These are phyloP conservation scores for Pseudozyma tsukubaensis DNA, from an alignment of 1,284 basidiomycete species.

Conservation along the genomic window DNA sequence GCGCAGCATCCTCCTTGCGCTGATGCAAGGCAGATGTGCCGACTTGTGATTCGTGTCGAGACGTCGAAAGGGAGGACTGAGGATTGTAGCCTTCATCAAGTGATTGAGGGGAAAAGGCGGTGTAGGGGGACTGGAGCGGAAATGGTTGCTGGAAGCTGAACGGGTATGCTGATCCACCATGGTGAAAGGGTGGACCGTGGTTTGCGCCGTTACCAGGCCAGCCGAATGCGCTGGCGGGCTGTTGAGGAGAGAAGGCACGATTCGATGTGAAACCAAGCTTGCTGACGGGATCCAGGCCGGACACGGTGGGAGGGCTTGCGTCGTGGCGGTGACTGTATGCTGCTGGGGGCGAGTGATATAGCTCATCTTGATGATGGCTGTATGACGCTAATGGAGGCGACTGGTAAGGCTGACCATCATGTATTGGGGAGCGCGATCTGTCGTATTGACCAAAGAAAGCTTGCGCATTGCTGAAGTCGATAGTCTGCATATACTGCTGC, in stretches of 20 bases:
- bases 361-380: not conserved
- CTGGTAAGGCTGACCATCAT: not conserved
- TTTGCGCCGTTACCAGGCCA: not conserved
- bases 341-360: not conserved
- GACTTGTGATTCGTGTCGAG: not conserved
- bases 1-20: constrained; percentile 15
- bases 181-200: not conserved
- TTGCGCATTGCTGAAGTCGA: constrained; percentile 23
- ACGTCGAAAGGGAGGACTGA: not conserved
- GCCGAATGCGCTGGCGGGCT: constrained; percentile 1
- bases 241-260: constrained; percentile 6
- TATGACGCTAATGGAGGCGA: not conserved
- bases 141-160: too few relatives aligned
- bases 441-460: not conserved
- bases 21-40: not conserved
- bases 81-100: not conserved
- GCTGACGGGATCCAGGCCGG: constrained; percentile 35
- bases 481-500: not conserved
- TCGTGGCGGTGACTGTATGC: not conserved
- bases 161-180: not conserved
- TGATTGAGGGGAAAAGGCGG: not conserved
- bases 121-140: not conserved
- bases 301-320: constrained; percentile 6
- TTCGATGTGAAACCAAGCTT: constrained; percentile 25
- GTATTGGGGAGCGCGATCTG: not conserved